phyloP scores from a whole-genome alignment of 2,329 filamentous ascomycete species.

The Colletotrichum liriopes region DNA sequence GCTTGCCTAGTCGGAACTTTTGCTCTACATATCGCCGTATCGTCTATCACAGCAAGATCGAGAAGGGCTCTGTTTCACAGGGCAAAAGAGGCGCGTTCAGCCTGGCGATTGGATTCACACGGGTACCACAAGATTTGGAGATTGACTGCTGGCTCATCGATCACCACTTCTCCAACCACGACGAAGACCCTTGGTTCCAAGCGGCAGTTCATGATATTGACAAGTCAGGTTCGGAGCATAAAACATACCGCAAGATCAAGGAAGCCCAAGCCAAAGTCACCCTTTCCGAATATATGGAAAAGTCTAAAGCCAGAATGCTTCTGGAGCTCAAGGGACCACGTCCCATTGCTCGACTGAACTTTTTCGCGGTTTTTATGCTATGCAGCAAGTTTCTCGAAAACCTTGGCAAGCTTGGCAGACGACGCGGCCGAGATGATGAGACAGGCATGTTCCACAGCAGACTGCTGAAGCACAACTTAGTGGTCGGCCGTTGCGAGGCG shows the following conservation, averaged over 20 bases:
- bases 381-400: not conserved
- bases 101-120: not conserved
- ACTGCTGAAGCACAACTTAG: no score
- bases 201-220: no score
- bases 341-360: not conserved
- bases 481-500: no score
- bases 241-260: not conserved
- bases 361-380: slow-evolving; percentile 1
- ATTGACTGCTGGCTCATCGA: no score
- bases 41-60: not conserved
- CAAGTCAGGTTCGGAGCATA: no score
- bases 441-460: no score
- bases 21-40: not conserved
- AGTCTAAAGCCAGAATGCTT: not conserved
- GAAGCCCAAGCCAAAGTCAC: not conserved
- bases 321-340: not conserved
- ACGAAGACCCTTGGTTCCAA: no score
- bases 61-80: not conserved
- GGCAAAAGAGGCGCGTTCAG: not conserved
- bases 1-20: not conserved
- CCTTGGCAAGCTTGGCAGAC: not conserved
- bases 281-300: not conserved
- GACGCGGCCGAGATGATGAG: no score
- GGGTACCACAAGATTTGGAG: no score
- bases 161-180: no score